These are phyloP conservation scores for Exophiala sp. DNA, from an alignment of 2,329 filamentous ascomycete genomes.

Conservation along the genomic window DNA sequence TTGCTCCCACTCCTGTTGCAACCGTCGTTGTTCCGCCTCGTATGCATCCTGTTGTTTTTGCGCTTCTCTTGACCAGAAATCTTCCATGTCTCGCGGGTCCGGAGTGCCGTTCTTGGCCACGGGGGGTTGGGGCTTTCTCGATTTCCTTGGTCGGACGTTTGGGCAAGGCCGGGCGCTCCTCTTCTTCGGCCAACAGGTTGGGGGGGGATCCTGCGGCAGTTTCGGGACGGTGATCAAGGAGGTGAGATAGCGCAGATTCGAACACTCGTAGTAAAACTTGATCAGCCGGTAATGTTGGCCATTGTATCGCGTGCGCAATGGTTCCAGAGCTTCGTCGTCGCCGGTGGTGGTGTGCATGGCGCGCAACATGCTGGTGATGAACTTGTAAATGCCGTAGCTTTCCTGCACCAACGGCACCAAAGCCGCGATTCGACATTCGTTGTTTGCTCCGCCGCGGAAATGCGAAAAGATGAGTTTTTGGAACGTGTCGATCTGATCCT, in stretches of 20 bases:
- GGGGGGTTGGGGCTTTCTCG: slow-evolving; percentile 64
- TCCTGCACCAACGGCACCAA: slow-evolving; percentile 91
- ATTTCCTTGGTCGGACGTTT: slow-evolving; percentile 65
- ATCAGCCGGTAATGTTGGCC: slow-evolving; percentile 94
- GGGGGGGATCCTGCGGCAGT: slow-evolving; percentile 91
- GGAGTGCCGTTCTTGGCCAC: slow-evolving; percentile 57
- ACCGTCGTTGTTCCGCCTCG: slow-evolving; percentile 81
- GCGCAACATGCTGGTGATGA: slow-evolving; percentile 97
- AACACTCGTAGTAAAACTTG: slow-evolving; percentile 99
- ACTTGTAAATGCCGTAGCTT: slow-evolving; percentile 99
- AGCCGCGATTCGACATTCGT: slow-evolving; percentile 92
- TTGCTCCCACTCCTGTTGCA: slow-evolving; percentile 81
- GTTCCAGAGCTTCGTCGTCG: slow-evolving; percentile 85
- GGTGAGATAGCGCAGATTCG: slow-evolving; percentile 91
- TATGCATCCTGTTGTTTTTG: slow-evolving; percentile 89
- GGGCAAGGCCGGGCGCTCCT: slow-evolving; percentile 74
- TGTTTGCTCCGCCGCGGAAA: slow-evolving; percentile 84
- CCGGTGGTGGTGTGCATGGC: slow-evolving; percentile 96
- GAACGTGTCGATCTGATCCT: slow-evolving; percentile 97
- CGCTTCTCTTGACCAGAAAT: slow-evolving; percentile 95
- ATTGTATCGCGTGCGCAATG: slow-evolving; percentile 81
- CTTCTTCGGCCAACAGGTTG: slow-evolving; percentile 78
- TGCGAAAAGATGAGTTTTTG: slow-evolving; percentile 98
- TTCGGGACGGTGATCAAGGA: slow-evolving; percentile 95
- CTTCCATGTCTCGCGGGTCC: slow-evolving; percentile 89